Evolutionary conservation across 768 basidiomycete genomes (phyloP).

Genomic region (Phanerochaete sordida): DNA sequence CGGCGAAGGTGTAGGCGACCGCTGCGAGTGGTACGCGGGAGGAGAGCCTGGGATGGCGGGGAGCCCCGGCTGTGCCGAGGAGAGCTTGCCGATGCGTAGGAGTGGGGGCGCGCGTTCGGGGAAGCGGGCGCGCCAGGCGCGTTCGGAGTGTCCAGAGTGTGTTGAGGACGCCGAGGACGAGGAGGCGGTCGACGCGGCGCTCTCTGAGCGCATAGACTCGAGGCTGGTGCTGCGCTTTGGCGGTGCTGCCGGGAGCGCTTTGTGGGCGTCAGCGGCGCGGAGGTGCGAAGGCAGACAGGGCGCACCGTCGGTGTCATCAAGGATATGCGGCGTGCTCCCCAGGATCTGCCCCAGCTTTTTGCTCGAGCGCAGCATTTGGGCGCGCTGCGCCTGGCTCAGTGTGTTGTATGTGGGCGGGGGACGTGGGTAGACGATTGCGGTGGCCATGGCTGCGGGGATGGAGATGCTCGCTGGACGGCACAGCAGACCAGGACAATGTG

Average conservation of each 20-base stretch:
- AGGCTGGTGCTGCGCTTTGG: neutral
- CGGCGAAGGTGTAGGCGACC: neutral
- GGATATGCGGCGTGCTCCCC: slow-evolving; percentile 55
- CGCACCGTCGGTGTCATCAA: slow-evolving; percentile 32
- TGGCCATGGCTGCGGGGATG: neutral
- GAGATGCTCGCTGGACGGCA: neutral
- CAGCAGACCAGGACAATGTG: neutral
- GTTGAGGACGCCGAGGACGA: neutral
- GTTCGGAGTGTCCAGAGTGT: neutral
- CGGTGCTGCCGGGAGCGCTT: neutral
- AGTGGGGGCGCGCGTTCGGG: slow-evolving; percentile 11
- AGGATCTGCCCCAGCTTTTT: slow-evolving; percentile 58
- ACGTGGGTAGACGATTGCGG: slow-evolving; percentile 24
- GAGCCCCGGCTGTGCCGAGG: neutral
- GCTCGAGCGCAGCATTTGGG: slow-evolving; percentile 52
- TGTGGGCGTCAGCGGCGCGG: too few relatives aligned
- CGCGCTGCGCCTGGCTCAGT: slow-evolving; percentile 47
- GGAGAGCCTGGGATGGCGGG: slow-evolving; percentile 20
- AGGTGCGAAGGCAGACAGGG: neutral
- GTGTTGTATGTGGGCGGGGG: slow-evolving; percentile 61
- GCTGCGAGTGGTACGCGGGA: neutral
- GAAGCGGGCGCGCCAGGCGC: slow-evolving; percentile 15
- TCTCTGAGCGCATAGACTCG: neutral
- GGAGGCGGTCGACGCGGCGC: neutral
- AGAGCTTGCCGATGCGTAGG: slow-evolving; percentile 5